Percentiles rank a stretch among this genome's conserved stretches.
Evolutionary conservation across 129 eudicot genomes (phyloP).

Genomic region (Artemisia argyi): DNA sequence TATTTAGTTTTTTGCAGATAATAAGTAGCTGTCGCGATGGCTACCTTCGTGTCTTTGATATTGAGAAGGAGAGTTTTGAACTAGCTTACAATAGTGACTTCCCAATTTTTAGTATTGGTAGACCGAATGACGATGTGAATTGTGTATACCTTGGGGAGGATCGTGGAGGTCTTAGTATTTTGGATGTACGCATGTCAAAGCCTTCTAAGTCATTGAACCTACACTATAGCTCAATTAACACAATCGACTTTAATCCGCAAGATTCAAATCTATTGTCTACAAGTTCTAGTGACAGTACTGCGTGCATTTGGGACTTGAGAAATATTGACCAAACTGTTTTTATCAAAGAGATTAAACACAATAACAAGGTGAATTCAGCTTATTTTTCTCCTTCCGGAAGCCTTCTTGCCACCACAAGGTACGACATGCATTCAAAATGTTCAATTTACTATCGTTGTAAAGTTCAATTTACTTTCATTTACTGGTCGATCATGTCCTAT

Average conservation of each 20-base stretch:
- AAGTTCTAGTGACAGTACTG: background rate
- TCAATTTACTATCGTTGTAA: background rate
- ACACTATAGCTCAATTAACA: background rate
- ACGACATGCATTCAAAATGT: background rate
- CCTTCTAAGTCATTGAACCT: background rate
- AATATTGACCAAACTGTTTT: background rate
- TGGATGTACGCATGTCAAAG: constrained; percentile 9
- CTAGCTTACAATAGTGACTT: background rate
- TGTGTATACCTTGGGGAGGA: constrained; percentile 2
- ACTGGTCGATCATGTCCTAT: too few relatives aligned
- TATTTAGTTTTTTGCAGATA: background rate
- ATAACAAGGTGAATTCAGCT: background rate
- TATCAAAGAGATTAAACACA: background rate
- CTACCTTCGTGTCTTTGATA: background rate
- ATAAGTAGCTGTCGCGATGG: constrained; percentile 7
- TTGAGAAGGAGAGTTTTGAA: constrained; percentile 2
- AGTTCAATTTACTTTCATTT: background rate
- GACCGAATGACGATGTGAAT: background rate
- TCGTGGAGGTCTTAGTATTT: background rate
- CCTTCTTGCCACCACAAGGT: constrained; percentile 12
- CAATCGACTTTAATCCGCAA: constrained; percentile 13
- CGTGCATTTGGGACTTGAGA: constrained; percentile 19
- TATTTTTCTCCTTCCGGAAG: constrained; percentile 7
- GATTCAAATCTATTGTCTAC: constrained; percentile 2
- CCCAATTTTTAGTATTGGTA: background rate